Base-by-base conservation (phyloP, 768 basidiomycete species). In the Tricholoma terreum region DNA sequence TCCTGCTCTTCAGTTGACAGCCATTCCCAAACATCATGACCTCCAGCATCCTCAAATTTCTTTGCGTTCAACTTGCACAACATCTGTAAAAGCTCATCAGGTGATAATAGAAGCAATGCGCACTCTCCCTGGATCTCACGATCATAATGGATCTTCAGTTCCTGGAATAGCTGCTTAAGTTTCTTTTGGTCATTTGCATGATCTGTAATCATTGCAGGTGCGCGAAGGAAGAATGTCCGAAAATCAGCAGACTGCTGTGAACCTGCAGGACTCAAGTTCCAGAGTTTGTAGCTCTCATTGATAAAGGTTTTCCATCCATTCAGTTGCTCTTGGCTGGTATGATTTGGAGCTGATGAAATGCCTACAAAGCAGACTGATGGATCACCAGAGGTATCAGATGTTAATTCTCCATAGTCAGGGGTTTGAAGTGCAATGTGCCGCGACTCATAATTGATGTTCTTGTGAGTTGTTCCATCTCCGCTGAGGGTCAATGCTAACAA, bases 301-400 rank as follows among this genome's bases (percentile, higher is more conserved):
- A 40, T 17, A 3, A 40, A 48, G 30, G 15, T 12, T 12, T 48
- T 35, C 34, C 22, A 33, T 9, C 19, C 63, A 4, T 55, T 19
- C 4, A 67, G n/a, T 58, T 67, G 64, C 2, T 52, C 61, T 33
- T 65, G 63, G n/a, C 67, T 71, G 0, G 68, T 65, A 50, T 71
- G 71, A 46, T 70, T 58, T 3, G 56, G n/a, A 9, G 60, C 55
- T 31, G 54, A 54, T 4, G 36, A 52, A 4, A 63, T 55, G 11
- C 58, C 58, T 14, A 63, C 52, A 9, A 63, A 58, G 10, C 48
- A 15, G 3, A 54, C 6, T 54, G 38, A 14, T 27, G 9, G 19
- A 14, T 14, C 17, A 17, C 8, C 38, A 21, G 38, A 30, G 15
- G 38, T 2, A 40, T 17, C 4, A n/a, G 38, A 40, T 15, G 3